These are phyloP conservation scores for Bothriochloa decipiens DNA, from an alignment of 176 grass and related monocot genomes.

Conservation along the genomic window DNA sequence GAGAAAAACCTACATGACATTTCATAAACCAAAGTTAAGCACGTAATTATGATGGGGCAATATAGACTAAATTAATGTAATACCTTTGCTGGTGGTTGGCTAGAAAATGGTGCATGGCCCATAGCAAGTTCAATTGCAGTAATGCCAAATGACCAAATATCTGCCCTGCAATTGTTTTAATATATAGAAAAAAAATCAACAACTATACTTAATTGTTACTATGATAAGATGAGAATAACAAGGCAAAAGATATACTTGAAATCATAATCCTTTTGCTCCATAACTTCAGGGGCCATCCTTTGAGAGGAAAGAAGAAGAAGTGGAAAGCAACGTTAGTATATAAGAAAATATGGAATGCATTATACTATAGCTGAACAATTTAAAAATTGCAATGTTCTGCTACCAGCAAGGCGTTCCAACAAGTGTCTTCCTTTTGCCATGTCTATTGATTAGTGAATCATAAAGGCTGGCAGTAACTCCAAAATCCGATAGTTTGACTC, in stretches of 20 bases:
- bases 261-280: slow-evolving; percentile 92
- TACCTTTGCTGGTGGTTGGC: slow-evolving; percentile 84
- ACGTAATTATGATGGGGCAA: background rate
- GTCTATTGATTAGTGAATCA: slow-evolving; percentile 75
- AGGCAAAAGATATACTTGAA: slow-evolving; percentile 58
- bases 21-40: background rate
- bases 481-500: slow-evolving; percentile 89
- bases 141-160: slow-evolving; percentile 98
- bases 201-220: background rate
- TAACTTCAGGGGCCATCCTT: slow-evolving; percentile 99
- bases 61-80: background rate
- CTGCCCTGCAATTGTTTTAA: slow-evolving; percentile 54
- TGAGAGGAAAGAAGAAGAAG: background rate
- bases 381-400: background rate
- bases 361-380: background rate
- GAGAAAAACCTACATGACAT: slow-evolving; percentile 67
- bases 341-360: background rate
- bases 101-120: slow-evolving; percentile 93
- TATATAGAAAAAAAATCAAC: background rate
- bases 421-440: slow-evolving; percentile 82
- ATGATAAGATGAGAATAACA: background rate
- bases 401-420: slow-evolving; percentile 98
- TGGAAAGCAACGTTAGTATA: background rate
- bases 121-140: slow-evolving; percentile 93
- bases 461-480: slow-evolving; percentile 87